These are phyloP conservation scores for Aegilops longissima DNA, from an alignment of 176 grass and related monocot species.

Conservation along the genomic window DNA sequence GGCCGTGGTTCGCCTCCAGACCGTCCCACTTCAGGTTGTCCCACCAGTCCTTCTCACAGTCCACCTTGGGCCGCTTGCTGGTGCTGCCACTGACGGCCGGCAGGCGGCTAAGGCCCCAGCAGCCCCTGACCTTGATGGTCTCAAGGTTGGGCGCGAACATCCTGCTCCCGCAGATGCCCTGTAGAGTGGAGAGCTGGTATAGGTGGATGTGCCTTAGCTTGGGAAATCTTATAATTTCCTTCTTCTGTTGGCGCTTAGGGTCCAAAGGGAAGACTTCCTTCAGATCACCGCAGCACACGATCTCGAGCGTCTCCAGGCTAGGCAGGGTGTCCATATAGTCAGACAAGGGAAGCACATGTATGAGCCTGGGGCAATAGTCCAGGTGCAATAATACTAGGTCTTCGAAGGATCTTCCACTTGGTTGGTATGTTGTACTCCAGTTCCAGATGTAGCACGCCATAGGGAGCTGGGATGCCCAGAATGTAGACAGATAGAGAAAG, in stretches of 20 bases:
- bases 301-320: background rate
- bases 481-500: background rate
- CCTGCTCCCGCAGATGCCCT: background rate
- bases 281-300: background rate
- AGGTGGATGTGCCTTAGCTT: background rate
- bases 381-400: background rate
- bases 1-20: background rate
- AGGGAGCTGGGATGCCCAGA: constrained; percentile 3
- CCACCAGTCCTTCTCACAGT: background rate
- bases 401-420: accelerated
- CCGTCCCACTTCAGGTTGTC: background rate
- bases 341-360: background rate
- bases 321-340: background rate
- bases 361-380: background rate
- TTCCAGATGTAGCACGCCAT: background rate
- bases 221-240: background rate
- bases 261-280: background rate
- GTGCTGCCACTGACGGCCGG: background rate
- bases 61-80: background rate
- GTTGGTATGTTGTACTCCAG: accelerated
- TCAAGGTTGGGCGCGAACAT: background rate
- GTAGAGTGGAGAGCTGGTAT: background rate
- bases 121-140: background rate
- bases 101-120: background rate
- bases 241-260: background rate